Base-by-base conservation (phyloP, 768 basidiomycete genomes). In the Termitomyces sp. region DNA sequence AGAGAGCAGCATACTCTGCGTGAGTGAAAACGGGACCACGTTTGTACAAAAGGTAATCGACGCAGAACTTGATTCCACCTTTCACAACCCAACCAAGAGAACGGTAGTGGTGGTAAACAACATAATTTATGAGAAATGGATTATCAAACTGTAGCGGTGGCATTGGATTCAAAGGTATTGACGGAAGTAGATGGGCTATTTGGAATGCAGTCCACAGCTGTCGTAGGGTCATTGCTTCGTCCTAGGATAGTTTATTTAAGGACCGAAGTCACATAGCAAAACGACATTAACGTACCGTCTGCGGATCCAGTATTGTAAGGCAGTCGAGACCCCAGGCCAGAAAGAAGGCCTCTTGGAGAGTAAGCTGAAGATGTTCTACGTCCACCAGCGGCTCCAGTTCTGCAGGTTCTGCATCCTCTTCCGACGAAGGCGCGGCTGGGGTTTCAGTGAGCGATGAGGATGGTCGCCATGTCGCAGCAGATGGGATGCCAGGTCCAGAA, bases 71-170 rank as follows among this genome's bases (percentile, higher is more conserved):
- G 78, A 97, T 87, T 1, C 97, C 97, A 31, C 87, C 85, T 72
- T 95, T 93, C 62, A 97, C 87, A 20, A 98, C 92, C 97, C 96
- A 99, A 27, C 97, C 97, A 8, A 98, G 80, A 4, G 95, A 94
- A 16, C 96, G 85, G 68, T 91, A 98, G 72, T 98, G 95, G 70
- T 98, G 96, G 67, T 95, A 97, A 3, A 85, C 85, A 51, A 88
- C 85, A 66, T 98, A 99, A 66, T 91, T 82, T 42, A 98, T 78
- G 27, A 99, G 74, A 75, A 98, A 95, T 0, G 95, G 95, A 69
- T 95, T 96, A 73, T 98, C 96, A 53, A 91, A 86, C 59, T 85
- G 82, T 31, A 79, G 72, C 31, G 63, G 53, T 50, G 63, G 62
- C 11, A 56, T 51, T 8, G 64, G 63, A 27, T 67, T 63, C 1